A percentile compares a stretch with the other conserved stretches of the same genome.
These are phyloP conservation scores for Diaporthe ampelina DNA, from an alignment of 2,329 filamentous ascomycete species.

Conservation along the genomic window DNA sequence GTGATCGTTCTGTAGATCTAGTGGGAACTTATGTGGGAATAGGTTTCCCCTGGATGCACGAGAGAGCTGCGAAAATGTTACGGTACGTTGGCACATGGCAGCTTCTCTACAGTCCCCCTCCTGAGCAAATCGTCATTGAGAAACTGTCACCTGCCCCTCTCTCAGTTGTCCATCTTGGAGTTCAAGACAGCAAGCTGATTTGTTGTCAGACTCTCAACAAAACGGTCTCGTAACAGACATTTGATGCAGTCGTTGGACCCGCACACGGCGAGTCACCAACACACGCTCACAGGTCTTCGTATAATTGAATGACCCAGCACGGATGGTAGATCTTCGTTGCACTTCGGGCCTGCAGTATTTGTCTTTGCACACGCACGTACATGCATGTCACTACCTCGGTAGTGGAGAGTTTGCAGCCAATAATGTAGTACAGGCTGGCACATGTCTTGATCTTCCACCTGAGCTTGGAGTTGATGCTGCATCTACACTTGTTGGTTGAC, in stretches of 20 bases:
- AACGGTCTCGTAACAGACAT: conserved; percentile 1
- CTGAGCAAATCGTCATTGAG: too few species aligned
- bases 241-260: neutral
- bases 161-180: neutral
- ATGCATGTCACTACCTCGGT: neutral
- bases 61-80: too few species aligned
- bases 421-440: neutral
- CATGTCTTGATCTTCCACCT: neutral
- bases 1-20: too few species aligned
- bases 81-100: too few species aligned
- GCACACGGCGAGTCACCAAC: neutral
- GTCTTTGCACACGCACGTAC: neutral
- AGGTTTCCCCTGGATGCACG: too few species aligned
- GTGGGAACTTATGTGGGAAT: too few species aligned
- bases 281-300: neutral
- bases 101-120: too few species aligned
- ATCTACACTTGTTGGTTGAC: neutral
- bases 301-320: neutral
- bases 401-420: neutral
- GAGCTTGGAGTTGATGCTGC: neutral
- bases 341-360: neutral
- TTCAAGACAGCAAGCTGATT: neutral
- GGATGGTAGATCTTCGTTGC: neutral
- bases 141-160: too few species aligned
- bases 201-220: too few species aligned